A percentile compares a stretch with the other conserved stretches of the same genome.
These are phyloP conservation scores for Alternaria angustiovoidea DNA, from an alignment of 2,329 filamentous ascomycete genomes.

Conservation along the genomic window DNA sequence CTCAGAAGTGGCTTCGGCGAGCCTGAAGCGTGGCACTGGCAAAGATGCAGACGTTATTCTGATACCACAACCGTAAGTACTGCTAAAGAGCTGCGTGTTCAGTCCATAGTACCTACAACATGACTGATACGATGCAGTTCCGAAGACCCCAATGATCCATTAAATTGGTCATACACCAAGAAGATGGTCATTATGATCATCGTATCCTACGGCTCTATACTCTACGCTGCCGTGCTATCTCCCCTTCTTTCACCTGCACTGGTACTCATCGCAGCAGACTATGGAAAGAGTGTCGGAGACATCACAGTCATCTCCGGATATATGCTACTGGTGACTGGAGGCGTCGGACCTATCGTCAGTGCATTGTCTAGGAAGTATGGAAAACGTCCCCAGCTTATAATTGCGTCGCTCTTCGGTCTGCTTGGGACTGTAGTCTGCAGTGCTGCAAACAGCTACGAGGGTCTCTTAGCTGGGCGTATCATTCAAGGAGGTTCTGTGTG, in stretches of 20 bases:
- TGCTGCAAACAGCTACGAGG: constrained; percentile 39
- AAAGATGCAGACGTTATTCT: constrained; percentile 45
- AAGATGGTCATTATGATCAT: constrained; percentile 46
- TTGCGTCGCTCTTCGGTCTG: constrained; percentile 41
- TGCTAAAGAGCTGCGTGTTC: constrained; percentile 30
- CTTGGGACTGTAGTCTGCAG: constrained; percentile 41
- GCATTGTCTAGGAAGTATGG: constrained; percentile 45
- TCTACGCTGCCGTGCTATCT: constrained; percentile 45
- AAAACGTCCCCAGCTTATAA: constrained; percentile 43
- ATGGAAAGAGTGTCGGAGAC: constrained; percentile 35
- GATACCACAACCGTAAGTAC: constrained; percentile 45
- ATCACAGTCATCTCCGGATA: constrained; percentile 51
- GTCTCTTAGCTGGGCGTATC: constrained; percentile 43
- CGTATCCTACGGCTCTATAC: constrained; percentile 42
- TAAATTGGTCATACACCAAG: constrained; percentile 46
- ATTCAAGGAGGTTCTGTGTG: constrained; percentile 42
- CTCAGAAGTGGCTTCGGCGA: constrained; percentile 23
- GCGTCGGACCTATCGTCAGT: constrained; percentile 45
- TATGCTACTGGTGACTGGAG: constrained; percentile 46
- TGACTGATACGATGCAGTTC: constrained; percentile 52
- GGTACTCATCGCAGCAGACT: constrained; percentile 44
- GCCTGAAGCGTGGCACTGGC: constrained; percentile 44
- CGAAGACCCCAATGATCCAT: constrained; percentile 47
- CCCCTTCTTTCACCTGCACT: constrained; percentile 49
- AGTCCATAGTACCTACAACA: background rate